These are phyloP conservation scores for Candida verbasci DNA, from an alignment of 805 yeast species.

Conservation along the genomic window DNA sequence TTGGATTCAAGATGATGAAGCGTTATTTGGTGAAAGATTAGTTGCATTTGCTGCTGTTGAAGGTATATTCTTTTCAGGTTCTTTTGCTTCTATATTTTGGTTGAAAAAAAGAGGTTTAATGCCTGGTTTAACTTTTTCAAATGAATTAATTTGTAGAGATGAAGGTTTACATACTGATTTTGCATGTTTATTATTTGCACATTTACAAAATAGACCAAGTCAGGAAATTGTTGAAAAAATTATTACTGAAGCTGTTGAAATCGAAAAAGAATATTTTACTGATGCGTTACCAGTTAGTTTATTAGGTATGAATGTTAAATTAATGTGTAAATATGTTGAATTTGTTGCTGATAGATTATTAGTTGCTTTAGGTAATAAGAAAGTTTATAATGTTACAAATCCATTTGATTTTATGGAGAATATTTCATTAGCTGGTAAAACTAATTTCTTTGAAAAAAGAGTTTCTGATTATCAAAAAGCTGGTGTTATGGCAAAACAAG, in stretches of 20 bases:
- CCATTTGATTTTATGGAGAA: slow-evolving; percentile 99
- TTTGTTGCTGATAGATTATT: slow-evolving; percentile 95
- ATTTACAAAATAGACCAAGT: slow-evolving; percentile 84
- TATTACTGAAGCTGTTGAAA: slow-evolving; percentile 90
- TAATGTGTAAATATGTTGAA: slow-evolving; percentile 98
- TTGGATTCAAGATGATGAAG: slow-evolving; percentile 88
- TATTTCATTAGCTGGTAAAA: slow-evolving; percentile 96
- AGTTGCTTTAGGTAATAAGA: slow-evolving; percentile 86
- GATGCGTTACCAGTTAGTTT: slow-evolving; percentile 93
- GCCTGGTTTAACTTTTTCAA: slow-evolving; percentile 98
- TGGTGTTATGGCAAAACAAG: slow-evolving; percentile 89
- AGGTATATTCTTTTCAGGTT: slow-evolving; percentile 97
- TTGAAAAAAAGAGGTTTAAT: slow-evolving; percentile 96
- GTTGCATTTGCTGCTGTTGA: slow-evolving; percentile 99
- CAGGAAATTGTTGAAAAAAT: slow-evolving; percentile 74
- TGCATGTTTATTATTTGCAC: slow-evolving; percentile 92
- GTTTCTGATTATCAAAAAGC: slow-evolving; percentile 99
- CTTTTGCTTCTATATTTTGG: slow-evolving; percentile 98
- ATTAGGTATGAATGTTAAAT: slow-evolving; percentile 88
- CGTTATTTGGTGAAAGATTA: slow-evolving; percentile 90
- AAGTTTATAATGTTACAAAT: slow-evolving; percentile 79
- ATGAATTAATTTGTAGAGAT: slow-evolving; percentile 96
- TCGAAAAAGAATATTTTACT: slow-evolving; percentile 90
- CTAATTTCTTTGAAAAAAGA: slow-evolving; percentile 98
- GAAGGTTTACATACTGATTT: slow-evolving; percentile 99